phyloP scores from a whole-genome alignment of 306 rosid genomes.

The Cicer chorassanicum region DNA sequence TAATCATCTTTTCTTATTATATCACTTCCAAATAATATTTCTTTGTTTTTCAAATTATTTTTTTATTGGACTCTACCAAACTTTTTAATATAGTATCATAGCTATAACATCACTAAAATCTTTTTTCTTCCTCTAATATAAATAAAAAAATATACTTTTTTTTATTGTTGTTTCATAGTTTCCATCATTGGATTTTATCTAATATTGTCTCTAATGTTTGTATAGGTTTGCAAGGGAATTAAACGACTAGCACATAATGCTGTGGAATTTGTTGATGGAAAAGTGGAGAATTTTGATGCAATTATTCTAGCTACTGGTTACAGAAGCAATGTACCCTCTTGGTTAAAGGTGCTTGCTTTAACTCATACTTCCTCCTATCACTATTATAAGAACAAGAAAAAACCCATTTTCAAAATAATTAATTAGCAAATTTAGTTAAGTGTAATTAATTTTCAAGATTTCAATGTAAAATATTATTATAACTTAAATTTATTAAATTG shows the following conservation, averaged over 20 bases:
- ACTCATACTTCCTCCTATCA: not conserved
- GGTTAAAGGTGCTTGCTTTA: conserved; percentile 69
- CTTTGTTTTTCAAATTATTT: no score
- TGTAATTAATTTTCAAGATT: no score
- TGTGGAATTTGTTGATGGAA: conserved; percentile 82
- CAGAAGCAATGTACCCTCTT: conserved; percentile 80
- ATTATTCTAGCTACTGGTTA: conserved; percentile 84
- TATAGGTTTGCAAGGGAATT: conserved; percentile 73
- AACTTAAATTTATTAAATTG: no score
- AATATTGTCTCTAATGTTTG: not conserved
- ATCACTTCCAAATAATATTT: no score
- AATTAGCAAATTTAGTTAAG: no score
- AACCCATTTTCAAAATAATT: no score
- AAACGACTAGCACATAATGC: conserved; percentile 59
- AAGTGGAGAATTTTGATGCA: conserved; percentile 70
- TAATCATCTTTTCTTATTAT: no score
- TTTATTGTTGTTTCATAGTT: conserved; percentile 16
- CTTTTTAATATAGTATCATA: no score
- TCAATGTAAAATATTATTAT: no score
- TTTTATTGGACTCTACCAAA: no score
- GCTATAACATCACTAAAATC: no score
- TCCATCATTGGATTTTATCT: conserved; percentile 39
- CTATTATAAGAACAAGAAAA: no score
- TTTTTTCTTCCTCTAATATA: not conserved
- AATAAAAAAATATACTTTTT: not conserved